Percentiles rank a stretch among this genome's conserved stretches.
Evolutionary conservation across 1,139 yeast species (phyloP).

Genomic region (Nakaseomyces kungkrabaensis): DNA sequence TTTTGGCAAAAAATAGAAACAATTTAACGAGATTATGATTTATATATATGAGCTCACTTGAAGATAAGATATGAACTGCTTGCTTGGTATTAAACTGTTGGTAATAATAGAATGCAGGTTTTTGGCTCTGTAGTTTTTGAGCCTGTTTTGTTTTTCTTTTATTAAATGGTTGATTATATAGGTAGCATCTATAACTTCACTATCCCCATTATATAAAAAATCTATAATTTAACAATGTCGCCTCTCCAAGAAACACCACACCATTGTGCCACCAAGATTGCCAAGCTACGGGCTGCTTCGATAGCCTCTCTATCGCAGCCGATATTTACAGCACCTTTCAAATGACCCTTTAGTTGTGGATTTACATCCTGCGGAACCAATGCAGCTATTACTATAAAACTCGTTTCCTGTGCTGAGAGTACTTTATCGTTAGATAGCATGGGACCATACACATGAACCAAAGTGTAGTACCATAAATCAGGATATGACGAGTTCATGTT

Average conservation of each 20-base stretch:
- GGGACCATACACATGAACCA: constrained; percentile 70
- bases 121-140: no score
- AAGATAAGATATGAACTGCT: not conserved
- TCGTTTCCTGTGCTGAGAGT: constrained; percentile 59
- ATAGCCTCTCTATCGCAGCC: constrained; percentile 65
- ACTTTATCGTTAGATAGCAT: constrained; percentile 59
- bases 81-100: not conserved
- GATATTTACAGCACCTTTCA: constrained; percentile 72
- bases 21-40: not conserved
- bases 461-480: constrained; percentile 67
- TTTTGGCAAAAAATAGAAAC: constrained; percentile 1
- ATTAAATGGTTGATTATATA: no score
- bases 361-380: constrained; percentile 91
- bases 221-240: constrained; percentile 22
- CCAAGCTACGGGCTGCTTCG: constrained; percentile 48
- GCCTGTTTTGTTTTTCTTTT: no score
- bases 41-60: not conserved
- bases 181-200: no score
- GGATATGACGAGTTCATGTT: constrained; percentile 74
- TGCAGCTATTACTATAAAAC: constrained; percentile 67
- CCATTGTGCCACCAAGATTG: constrained; percentile 63
- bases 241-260: constrained; percentile 57
- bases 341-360: constrained; percentile 85
- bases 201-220: no score
- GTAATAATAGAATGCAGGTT: no score